A percentile compares a stretch with the other conserved stretches of the same genome.
Evolutionary conservation across 1,284 basidiomycete genomes (phyloP).

Genomic region (Vanrija pseudolonga): DNA sequence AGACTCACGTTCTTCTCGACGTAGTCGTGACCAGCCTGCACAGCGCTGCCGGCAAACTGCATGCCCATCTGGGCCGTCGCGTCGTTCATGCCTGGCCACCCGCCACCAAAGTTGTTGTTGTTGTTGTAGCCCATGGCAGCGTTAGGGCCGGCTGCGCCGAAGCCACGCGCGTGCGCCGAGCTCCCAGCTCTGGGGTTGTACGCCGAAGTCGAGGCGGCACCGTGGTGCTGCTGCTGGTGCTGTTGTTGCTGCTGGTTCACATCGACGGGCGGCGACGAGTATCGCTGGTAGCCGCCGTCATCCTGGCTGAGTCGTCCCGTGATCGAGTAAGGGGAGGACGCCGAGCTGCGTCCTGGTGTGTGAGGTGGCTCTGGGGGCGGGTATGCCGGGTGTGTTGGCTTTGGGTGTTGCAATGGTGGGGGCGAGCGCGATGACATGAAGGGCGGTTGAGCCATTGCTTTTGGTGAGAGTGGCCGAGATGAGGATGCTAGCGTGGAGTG

Average conservation of each 20-base stretch:
- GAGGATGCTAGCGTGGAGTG: no score
- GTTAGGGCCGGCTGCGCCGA: constrained; percentile 7
- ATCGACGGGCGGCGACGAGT: constrained; percentile 48
- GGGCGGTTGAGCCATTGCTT: constrained; percentile 32
- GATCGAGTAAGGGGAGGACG: constrained; percentile 43
- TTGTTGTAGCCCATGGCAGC: constrained; percentile 14
- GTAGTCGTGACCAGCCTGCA: constrained; percentile 91
- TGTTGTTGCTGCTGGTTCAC: not conserved
- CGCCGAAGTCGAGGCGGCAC: constrained; percentile 9
- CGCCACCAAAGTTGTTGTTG: constrained; percentile 21
- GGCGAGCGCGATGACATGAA: constrained; percentile 59
- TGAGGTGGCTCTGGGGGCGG: constrained; percentile 78
- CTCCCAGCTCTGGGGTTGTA: constrained; percentile 2
- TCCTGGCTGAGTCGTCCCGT: constrained; percentile 51
- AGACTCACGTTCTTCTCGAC: constrained; percentile 82
- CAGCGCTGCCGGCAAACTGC: constrained; percentile 88
- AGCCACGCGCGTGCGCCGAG: not conserved
- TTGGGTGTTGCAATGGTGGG: constrained; percentile 79
- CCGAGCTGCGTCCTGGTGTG: constrained; percentile 56
- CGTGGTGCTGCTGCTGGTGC: constrained; percentile 35
- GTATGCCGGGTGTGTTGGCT: constrained; percentile 82
- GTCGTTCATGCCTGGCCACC: constrained; percentile 64
- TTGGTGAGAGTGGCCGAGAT: not conserved
- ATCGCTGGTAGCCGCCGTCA: constrained; percentile 43
- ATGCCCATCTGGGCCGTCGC: constrained; percentile 94